phyloP scores from a whole-genome alignment of 1,284 basidiomycete genomes.

The Boletus mariae region DNA sequence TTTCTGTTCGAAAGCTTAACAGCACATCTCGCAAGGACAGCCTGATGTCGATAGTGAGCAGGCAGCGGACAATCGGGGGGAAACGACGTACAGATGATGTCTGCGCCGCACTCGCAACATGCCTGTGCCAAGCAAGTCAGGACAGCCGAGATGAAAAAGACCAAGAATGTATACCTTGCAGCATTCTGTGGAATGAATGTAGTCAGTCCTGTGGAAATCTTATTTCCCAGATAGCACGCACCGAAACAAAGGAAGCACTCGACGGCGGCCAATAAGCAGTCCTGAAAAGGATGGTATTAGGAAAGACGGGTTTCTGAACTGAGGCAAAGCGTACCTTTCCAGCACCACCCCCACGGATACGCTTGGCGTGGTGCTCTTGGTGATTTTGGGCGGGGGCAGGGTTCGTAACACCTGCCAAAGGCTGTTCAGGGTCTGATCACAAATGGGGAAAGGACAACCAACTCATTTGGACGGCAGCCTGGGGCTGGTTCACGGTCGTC shows the following conservation, averaged over 20 bases:
- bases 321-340: constrained; percentile 33
- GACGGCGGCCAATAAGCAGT: constrained; percentile 46
- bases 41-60: constrained; percentile 18
- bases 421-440: not conserved
- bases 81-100: constrained; percentile 28
- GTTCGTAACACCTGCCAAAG: constrained; percentile 34
- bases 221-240: constrained; percentile 26
- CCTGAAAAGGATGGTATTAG: constrained; percentile 30
- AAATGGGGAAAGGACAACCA: constrained; percentile 15
- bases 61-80: too few relatives aligned
- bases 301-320: not conserved
- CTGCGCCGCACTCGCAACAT: constrained; percentile 30
- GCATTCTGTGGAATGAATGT: constrained; percentile 20
- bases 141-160: too few relatives aligned
- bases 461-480: constrained; percentile 49
- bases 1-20: constrained; percentile 10
- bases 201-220: constrained; percentile 1
- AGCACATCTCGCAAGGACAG: constrained; percentile 35
- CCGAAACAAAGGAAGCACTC: constrained; percentile 55
- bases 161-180: constrained; percentile 28
- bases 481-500: constrained; percentile 42
- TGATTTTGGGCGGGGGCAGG: constrained; percentile 37
- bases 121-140: constrained; percentile 12
- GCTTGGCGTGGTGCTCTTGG: constrained; percentile 41
- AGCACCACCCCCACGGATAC: constrained; percentile 50